Conservation (phyloP, 495 filamentous ascomycete species). For the Neurospora sp. region DNA sequence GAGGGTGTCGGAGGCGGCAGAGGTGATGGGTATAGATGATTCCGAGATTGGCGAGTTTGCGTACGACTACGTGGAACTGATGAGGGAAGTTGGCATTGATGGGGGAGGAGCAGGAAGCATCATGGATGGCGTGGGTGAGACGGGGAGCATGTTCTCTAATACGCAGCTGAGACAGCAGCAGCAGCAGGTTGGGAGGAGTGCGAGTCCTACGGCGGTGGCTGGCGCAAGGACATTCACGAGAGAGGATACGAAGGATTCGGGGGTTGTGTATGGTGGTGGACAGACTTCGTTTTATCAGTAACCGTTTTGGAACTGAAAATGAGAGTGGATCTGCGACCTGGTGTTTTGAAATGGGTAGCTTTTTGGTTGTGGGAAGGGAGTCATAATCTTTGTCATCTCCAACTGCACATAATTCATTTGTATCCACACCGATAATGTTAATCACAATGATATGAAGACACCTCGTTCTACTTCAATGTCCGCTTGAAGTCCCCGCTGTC, state of each 20-base stretch:
- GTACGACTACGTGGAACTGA: slow-evolving; percentile 93
- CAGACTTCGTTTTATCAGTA: background rate
- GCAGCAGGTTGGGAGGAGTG: background rate
- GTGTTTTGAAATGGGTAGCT: background rate
- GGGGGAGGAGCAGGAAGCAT: background rate
- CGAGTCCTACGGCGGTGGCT: background rate
- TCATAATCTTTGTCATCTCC: background rate
- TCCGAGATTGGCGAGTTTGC: slow-evolving; percentile 96
- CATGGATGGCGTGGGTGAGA: slow-evolving; percentile 22
- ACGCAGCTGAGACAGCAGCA: background rate
- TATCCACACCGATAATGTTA: background rate
- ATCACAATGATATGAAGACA: background rate
- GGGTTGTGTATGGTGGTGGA: background rate
- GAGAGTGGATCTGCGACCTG: background rate
- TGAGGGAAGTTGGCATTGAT: slow-evolving; percentile 66
- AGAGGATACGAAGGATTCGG: background rate
- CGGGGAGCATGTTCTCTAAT: slow-evolving; percentile 25
- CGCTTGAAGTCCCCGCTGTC: background rate
- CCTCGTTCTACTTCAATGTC: background rate
- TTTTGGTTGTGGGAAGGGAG: background rate
- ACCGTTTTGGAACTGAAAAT: background rate
- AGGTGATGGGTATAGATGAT: slow-evolving; percentile 88
- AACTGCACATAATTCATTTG: background rate
- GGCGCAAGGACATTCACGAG: background rate
- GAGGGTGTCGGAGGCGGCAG: slow-evolving; percentile 71